These are phyloP conservation scores for Lepidium didymum DNA, from an alignment of 345 rosid species.

Conservation along the genomic window DNA sequence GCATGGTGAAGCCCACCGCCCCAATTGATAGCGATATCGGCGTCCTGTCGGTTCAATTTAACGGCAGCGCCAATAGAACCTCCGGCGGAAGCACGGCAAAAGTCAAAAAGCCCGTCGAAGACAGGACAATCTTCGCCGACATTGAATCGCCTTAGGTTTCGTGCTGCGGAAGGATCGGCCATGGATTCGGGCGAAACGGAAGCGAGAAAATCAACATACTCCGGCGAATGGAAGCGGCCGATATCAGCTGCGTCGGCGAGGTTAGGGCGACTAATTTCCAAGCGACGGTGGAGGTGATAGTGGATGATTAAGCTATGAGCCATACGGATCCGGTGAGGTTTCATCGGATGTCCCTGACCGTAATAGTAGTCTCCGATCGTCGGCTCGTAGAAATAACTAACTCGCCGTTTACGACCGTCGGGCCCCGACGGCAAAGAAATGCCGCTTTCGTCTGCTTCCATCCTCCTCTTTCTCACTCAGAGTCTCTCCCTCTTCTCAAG, in stretches of 20 bases:
- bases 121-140: constrained; percentile 94
- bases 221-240: constrained; percentile 71
- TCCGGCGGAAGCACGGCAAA: constrained; percentile 95
- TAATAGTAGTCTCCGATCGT: constrained; percentile 96
- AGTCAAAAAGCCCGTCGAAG: constrained; percentile 76
- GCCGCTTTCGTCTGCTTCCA: constrained; percentile 38
- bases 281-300: constrained; percentile 86
- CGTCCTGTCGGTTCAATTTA: constrained; percentile 72
- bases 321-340: constrained; percentile 98
- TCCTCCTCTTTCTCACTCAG: background rate
- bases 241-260: constrained; percentile 74
- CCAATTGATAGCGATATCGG: constrained; percentile 96
- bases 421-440: constrained; percentile 81
- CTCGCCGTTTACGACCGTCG: constrained; percentile 81
- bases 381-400: constrained; percentile 95
- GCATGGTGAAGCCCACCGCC: constrained; percentile 99
- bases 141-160: constrained; percentile 71
- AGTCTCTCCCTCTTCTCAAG: background rate
- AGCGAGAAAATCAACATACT: constrained; percentile 76
- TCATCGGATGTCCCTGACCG: constrained; percentile 98
- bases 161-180: constrained; percentile 41
- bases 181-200: constrained; percentile 63
- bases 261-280: constrained; percentile 88
- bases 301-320: constrained; percentile 89
- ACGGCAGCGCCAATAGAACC: constrained; percentile 98